These are phyloP conservation scores for Escallonia herrerae DNA, from an alignment of 129 eudicot genomes.

Conservation along the genomic window DNA sequence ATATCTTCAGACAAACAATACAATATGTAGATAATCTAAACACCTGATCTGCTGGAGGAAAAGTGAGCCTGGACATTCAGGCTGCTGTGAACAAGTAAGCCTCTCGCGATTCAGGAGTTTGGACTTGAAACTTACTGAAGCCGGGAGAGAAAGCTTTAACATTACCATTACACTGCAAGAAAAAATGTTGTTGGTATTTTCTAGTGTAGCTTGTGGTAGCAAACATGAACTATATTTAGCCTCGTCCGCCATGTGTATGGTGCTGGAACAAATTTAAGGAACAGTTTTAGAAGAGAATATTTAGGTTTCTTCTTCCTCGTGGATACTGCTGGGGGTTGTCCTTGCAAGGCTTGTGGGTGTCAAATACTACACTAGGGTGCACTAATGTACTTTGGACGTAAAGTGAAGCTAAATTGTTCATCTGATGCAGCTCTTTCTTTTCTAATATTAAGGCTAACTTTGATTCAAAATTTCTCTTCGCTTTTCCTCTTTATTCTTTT, in stretches of 20 bases:
- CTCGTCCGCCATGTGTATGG: slow-evolving; percentile 1
- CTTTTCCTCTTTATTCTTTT: slow-evolving; percentile 17
- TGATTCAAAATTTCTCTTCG: slow-evolving; percentile 18
- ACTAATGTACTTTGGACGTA: not conserved
- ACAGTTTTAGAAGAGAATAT: slow-evolving; percentile 36
- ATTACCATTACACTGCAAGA: slow-evolving; percentile 20
- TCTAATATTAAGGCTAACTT: slow-evolving; percentile 6
- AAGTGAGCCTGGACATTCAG: slow-evolving; percentile 25
- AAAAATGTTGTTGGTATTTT: slow-evolving; percentile 7
- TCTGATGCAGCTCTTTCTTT: not conserved
- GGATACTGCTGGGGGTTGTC: slow-evolving; percentile 16
- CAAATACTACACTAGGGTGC: not conserved
- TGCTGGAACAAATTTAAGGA: slow-evolving; percentile 8
- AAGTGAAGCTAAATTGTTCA: not conserved
- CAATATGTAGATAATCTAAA: not conserved
- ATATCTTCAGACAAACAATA: not conserved
- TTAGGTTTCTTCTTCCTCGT: slow-evolving; percentile 54
- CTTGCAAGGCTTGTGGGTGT: slow-evolving; percentile 7
- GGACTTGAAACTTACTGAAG: slow-evolving; percentile 18
- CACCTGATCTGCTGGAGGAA: slow-evolving; percentile 64
- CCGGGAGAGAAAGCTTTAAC: slow-evolving; percentile 26
- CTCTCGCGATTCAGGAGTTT: slow-evolving; percentile 17
- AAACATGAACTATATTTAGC: not conserved
- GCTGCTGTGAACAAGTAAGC: slow-evolving; percentile 26
- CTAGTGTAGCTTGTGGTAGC: slow-evolving; percentile 1